These are phyloP conservation scores for Spathaspora gorwiae DNA, from an alignment of 805 yeast species.

Conservation along the genomic window DNA sequence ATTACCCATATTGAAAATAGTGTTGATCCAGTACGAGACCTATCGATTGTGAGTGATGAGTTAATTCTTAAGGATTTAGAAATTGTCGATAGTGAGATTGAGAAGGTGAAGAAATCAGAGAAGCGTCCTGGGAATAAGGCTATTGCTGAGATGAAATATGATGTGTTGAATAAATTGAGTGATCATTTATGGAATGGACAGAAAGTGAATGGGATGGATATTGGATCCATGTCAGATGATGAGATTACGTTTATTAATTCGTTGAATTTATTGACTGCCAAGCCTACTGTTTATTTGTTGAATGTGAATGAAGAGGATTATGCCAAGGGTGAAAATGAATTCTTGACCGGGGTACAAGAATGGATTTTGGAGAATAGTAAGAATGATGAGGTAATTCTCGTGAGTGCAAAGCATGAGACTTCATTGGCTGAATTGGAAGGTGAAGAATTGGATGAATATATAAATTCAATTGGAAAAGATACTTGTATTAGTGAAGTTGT, in stretches of 20 bases:
- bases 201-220: conserved; percentile 43
- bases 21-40: conserved; percentile 62
- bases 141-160: conserved; percentile 22
- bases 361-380: conserved; percentile 73
- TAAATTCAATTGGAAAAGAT: conserved; percentile 17
- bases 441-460: conserved; percentile 13
- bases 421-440: conserved; percentile 25
- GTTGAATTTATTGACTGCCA: conserved; percentile 76
- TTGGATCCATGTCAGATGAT: conserved; percentile 49
- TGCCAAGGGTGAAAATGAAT: conserved; percentile 47
- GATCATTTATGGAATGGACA: conserved; percentile 44
- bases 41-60: conserved; percentile 61
- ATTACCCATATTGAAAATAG: conserved; percentile 58
- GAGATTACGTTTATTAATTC: conserved; percentile 67
- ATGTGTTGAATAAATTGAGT: conserved; percentile 27
- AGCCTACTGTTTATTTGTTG: conserved; percentile 76
- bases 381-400: conserved; percentile 37
- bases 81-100: conserved; percentile 49
- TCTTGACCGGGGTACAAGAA: conserved; percentile 43
- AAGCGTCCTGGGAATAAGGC: conserved; percentile 26
- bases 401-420: conserved; percentile 49
- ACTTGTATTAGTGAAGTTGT: conserved; percentile 64
- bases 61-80: conserved; percentile 57
- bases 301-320: conserved; percentile 74
- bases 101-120: conserved; percentile 22